These are phyloP conservation scores for Helotiales sp. DNA, from an alignment of 2,329 filamentous ascomycete genomes.

Conservation along the genomic window DNA sequence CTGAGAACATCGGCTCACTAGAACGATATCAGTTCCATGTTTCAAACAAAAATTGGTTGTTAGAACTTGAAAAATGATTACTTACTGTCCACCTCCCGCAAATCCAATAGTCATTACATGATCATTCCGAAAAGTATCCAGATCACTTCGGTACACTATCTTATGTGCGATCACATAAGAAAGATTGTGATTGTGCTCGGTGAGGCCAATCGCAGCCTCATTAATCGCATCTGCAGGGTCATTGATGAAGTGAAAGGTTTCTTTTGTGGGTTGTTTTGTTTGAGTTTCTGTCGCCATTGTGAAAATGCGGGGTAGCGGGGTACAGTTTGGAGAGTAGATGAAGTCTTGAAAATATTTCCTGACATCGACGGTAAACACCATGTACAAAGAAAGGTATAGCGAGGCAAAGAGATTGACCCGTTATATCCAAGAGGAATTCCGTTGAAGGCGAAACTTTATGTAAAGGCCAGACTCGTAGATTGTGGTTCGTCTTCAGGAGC, in stretches of 20 bases:
- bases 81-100: slow-evolving; percentile 40
- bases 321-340: background rate
- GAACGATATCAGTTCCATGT: background rate
- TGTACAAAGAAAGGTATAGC: no score
- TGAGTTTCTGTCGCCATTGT: slow-evolving; percentile 30
- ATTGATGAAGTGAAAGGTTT: slow-evolving; percentile 40
- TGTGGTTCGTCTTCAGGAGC: background rate
- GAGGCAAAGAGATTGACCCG: no score
- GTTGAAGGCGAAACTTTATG: background rate
- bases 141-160: slow-evolving; percentile 37
- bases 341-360: background rate
- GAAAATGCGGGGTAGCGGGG: slow-evolving; percentile 29
- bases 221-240: slow-evolving; percentile 36
- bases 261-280: slow-evolving; percentile 28
- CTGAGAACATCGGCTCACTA: slow-evolving; percentile 48
- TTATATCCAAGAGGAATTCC: background rate
- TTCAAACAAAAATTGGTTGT: no score
- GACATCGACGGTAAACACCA: background rate
- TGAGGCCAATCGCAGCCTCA: slow-evolving; percentile 36
- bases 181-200: slow-evolving; percentile 35
- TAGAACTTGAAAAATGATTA: no score
- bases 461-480: background rate
- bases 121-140: slow-evolving; percentile 35
- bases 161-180: slow-evolving; percentile 35
- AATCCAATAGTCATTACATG: slow-evolving; percentile 40